Percentiles rank a stretch among this genome's conserved stretches.
phyloP scores from a whole-genome alignment of 257 asterid species.

The Thymus quinquecostatus region DNA sequence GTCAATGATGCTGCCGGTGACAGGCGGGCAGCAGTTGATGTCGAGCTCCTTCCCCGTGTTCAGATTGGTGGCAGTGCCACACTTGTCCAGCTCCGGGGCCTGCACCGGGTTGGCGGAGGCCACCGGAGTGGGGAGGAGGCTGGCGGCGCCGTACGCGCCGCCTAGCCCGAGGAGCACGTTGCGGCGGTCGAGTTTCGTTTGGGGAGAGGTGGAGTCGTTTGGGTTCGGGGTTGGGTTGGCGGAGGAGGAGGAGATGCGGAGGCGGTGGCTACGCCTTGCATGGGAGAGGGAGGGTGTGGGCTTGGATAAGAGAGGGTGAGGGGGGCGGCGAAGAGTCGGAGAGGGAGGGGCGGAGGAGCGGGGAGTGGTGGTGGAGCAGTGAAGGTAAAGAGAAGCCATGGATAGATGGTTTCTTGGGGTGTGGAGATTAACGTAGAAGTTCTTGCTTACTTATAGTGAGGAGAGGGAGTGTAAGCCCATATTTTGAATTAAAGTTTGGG shows the following conservation, averaged over 20 bases:
- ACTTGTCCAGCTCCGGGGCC: constrained; percentile 12
- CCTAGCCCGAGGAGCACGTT: constrained; percentile 16
- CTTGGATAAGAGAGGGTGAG: not conserved
- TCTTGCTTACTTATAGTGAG: not conserved
- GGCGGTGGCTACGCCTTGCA: constrained; percentile 19
- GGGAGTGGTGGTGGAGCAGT: not conserved
- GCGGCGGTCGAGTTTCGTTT: not conserved
- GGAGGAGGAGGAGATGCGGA: not conserved
- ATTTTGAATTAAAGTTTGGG: not conserved
- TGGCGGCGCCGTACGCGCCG: constrained; percentile 18
- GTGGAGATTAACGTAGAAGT: not conserved
- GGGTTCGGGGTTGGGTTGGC: not conserved
- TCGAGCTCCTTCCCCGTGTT: not conserved
- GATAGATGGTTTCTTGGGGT: not conserved
- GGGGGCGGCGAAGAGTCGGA: not conserved
- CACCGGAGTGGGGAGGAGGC: not conserved
- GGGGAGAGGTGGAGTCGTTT: not conserved
- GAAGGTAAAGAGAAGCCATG: constrained; percentile 15
- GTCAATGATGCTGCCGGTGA: not conserved
- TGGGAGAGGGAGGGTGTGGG: constrained; percentile 7
- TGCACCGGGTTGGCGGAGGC: constrained; percentile 15
- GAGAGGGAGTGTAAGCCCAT: not conserved
- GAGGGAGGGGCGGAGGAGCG: not conserved
- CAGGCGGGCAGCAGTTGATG: constrained; percentile 12
- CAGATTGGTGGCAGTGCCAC: constrained; percentile 13